Percentiles rank a stretch among this genome's conserved stretches.
These are phyloP conservation scores for Gliomastix tumulicola DNA, from an alignment of 2,329 filamentous ascomycete species.

Conservation along the genomic window DNA sequence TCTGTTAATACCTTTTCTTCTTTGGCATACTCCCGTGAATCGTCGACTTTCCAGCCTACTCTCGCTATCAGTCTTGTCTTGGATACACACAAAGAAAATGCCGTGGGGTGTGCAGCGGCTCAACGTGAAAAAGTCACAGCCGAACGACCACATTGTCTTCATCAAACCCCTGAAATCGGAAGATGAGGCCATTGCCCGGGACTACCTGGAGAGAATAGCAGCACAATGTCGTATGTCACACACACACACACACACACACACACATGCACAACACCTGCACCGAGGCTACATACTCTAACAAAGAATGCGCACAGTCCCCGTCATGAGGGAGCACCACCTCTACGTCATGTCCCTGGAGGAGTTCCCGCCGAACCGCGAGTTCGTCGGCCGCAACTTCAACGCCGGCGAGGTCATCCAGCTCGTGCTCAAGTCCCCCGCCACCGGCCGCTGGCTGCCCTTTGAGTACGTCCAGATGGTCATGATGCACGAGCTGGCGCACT, in stretches of 20 bases:
- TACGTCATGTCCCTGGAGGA: constrained; percentile 70
- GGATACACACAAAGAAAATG: too few species aligned
- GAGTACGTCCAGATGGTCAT: constrained; percentile 88
- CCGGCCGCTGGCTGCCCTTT: constrained; percentile 70
- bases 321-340: constrained; percentile 61
- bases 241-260: too few species aligned
- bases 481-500: constrained; percentile 88
- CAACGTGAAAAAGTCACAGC: constrained; percentile 67
- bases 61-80: too few species aligned
- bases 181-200: constrained; percentile 55
- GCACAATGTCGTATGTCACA: constrained; percentile 61
- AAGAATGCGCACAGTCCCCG: constrained; percentile 40
- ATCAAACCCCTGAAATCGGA: constrained; percentile 70
- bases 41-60: too few species aligned
- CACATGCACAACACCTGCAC: too few species aligned
- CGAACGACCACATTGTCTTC: constrained; percentile 75
- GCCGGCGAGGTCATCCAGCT: constrained; percentile 82
- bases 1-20: too few species aligned
- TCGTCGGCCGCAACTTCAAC: constrained; percentile 86
- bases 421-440: constrained; percentile 61
- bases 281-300: too few species aligned
- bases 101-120: constrained; percentile 72
- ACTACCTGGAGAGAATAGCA: constrained; percentile 69
- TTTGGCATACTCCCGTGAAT: too few species aligned
- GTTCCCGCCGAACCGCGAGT: constrained; percentile 73